Evolutionary conservation across 768 basidiomycete genomes (phyloP).

Genomic region (Collybia nuda): DNA sequence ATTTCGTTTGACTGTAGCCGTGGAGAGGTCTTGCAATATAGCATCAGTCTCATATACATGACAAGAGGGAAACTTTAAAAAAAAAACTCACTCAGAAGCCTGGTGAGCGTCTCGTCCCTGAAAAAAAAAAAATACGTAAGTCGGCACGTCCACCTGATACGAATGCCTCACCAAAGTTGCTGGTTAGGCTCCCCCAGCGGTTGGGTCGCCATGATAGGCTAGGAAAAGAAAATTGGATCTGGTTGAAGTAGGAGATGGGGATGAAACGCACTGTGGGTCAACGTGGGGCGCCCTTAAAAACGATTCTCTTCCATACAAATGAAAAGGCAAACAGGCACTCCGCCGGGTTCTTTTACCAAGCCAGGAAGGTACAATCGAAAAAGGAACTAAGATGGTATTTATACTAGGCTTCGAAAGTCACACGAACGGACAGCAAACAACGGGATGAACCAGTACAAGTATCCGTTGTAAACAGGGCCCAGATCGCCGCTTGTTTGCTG

Average conservation of each 20-base stretch:
- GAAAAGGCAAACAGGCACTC: constrained; percentile 51
- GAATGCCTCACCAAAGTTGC: constrained; percentile 57
- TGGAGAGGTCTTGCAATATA: constrained; percentile 52
- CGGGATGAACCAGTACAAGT: constrained; percentile 4
- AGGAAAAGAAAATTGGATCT: constrained; percentile 27
- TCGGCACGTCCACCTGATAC: constrained; percentile 7
- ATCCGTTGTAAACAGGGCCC: constrained; percentile 5
- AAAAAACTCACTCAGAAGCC: constrained; percentile 50
- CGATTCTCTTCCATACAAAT: constrained; percentile 43
- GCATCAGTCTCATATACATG: constrained; percentile 3
- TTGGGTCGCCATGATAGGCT: constrained; percentile 54
- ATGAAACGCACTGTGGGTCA: constrained; percentile 38
- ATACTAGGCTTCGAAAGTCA: constrained; percentile 40
- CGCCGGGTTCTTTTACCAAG: constrained; percentile 55
- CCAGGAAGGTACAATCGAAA: constrained; percentile 47
- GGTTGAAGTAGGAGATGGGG: constrained; percentile 34
- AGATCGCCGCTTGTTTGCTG: constrained; percentile 6
- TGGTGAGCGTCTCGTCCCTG: constrained; percentile 68
- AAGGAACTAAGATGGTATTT: constrained; percentile 42
- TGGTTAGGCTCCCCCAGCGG: constrained; percentile 59
- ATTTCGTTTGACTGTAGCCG: constrained; percentile 62
- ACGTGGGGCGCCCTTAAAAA: constrained; percentile 45
- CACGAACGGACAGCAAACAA: constrained; percentile 31
- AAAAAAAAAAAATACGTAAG: constrained; percentile 17
- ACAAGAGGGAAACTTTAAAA: constrained; percentile 4